These are phyloP conservation scores for Dactylellina drechsleri DNA, from an alignment of 2,329 filamentous ascomycete species.

Conservation along the genomic window DNA sequence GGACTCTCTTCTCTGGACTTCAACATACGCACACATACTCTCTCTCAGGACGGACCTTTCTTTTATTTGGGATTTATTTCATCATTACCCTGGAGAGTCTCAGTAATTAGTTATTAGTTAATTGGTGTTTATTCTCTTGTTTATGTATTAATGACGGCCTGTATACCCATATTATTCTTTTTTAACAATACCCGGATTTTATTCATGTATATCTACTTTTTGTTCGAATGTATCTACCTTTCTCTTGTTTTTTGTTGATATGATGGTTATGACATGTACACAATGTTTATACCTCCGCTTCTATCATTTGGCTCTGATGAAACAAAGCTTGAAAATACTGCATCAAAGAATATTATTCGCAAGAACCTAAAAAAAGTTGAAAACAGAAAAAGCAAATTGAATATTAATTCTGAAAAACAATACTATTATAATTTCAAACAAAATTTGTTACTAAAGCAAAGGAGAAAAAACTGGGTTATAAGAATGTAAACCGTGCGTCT, in stretches of 20 bases:
- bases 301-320: background rate
- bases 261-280: background rate
- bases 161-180: constrained; percentile 9
- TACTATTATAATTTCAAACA: too few relatives aligned
- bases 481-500: too few relatives aligned
- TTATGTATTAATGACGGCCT: background rate
- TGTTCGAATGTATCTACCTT: constrained; percentile 4
- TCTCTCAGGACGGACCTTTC: background rate
- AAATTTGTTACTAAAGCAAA: too few relatives aligned
- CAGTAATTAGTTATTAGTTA: background rate
- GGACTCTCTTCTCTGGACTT: background rate
- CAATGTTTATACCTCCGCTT: background rate
- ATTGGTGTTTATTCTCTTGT: too few relatives aligned
- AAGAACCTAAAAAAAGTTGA: too few relatives aligned
- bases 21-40: background rate
- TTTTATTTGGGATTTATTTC: background rate
- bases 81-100: background rate
- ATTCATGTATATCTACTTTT: constrained; percentile 8
- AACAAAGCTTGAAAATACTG: too few relatives aligned
- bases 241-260: background rate
- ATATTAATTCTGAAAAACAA: too few relatives aligned
- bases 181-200: constrained; percentile 1
- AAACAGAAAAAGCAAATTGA: too few relatives aligned
- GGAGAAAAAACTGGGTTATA: too few relatives aligned
- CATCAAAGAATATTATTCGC: too few relatives aligned